Conservation (phyloP, 2,329 filamentous ascomycete species). For the Lasiodiplodia gonubiensis region DNA sequence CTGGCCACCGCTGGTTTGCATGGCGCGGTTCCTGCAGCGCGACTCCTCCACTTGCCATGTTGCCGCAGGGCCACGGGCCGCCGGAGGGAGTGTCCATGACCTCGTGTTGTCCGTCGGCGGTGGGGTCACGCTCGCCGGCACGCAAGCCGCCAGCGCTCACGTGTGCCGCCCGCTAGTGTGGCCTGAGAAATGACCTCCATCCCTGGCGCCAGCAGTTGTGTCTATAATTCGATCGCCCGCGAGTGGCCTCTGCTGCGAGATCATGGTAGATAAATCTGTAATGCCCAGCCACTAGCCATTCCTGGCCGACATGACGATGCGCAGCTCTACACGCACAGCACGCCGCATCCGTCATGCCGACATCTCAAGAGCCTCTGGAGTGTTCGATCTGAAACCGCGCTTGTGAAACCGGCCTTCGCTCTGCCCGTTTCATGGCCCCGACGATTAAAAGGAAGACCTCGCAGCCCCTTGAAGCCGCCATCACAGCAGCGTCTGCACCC, state of each 20-base stretch:
- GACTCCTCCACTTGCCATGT: constrained; percentile 23
- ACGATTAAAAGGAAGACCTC: constrained; percentile 20
- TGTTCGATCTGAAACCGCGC: constrained; percentile 19
- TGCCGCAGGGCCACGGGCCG: constrained; percentile 24
- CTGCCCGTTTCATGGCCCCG: constrained; percentile 20
- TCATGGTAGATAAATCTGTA: neutral
- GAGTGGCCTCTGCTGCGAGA: no score
- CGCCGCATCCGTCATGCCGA: neutral
- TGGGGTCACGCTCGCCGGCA: constrained; percentile 22
- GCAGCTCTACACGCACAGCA: neutral
- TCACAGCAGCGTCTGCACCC: constrained; percentile 23
- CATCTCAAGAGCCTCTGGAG: neutral
- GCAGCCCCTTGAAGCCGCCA: constrained; percentile 9
- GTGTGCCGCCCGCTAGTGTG: constrained; percentile 18
- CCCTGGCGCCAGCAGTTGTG: constrained; percentile 4
- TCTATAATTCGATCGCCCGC: constrained; percentile 1
- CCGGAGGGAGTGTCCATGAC: constrained; percentile 18
- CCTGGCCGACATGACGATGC: constrained; percentile 20
- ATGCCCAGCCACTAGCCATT: constrained; percentile 12
- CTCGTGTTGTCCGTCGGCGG: constrained; percentile 21
- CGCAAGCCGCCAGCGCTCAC: constrained; percentile 7
- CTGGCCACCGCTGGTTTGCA: neutral
- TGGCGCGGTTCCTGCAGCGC: constrained; percentile 18
- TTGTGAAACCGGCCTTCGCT: constrained; percentile 21
- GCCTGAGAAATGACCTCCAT: constrained; percentile 18